Percentiles rank a stretch among this genome's conserved stretches.
Evolutionary conservation across 306 rosid genomes (phyloP).

Genomic region (Castanospermum australe): DNA sequence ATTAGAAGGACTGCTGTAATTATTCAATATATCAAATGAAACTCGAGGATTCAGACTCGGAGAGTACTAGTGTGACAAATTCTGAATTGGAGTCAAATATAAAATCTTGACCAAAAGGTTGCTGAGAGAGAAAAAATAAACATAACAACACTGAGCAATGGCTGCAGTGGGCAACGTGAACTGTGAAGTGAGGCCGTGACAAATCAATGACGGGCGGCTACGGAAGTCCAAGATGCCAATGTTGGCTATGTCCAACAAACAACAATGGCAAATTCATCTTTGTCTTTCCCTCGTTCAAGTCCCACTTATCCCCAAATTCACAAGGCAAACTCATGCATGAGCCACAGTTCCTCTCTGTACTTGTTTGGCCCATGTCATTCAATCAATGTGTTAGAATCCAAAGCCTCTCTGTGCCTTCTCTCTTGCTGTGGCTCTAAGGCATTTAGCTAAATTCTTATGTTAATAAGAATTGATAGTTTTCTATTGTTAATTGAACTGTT

Average conservation of each 20-base stretch:
- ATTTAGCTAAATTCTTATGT: background rate
- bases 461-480: no score
- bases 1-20: no score
- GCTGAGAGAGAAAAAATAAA: background rate
- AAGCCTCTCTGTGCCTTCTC: background rate
- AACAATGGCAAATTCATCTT: constrained; percentile 1
- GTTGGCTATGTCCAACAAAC: background rate
- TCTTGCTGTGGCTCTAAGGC: background rate
- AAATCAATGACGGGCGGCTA: background rate
- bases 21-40: no score
- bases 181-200: constrained; percentile 11
- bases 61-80: no score
- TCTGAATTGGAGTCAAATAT: background rate
- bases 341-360: background rate
- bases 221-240: background rate
- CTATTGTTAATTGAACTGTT: no score
- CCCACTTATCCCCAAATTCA: constrained; percentile 2
- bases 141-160: background rate
- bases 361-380: constrained; percentile 21
- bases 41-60: no score
- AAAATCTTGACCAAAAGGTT: constrained; percentile 13
- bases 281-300: constrained; percentile 19
- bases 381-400: constrained; percentile 9
- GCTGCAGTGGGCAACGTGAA: background rate
- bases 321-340: constrained; percentile 17